Evolutionary conservation across 176 grass and related monocot species (phyloP), one percentile per base, ranked within the genome.

Genomic region (Panicum miliaceum): DNA sequence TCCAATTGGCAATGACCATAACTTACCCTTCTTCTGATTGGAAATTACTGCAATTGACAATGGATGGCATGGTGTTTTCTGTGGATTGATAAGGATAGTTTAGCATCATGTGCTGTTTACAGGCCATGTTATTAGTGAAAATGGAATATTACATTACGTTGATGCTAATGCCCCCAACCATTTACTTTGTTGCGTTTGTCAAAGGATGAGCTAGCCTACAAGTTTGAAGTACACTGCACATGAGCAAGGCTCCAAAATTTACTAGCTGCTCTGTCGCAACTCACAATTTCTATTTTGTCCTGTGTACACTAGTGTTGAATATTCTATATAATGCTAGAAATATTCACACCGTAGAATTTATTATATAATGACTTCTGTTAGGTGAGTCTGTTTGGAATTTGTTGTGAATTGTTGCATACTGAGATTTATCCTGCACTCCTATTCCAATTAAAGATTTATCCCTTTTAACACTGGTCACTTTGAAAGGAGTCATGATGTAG

Each of bases 161-260:
- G 22, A 71, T 86, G 47, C 22, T 15, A 52, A 20, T 60, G 13
- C 8, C 15, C 42, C 51, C 25, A 26, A 46, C 45, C 45, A 12
- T 47, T 57, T 16, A 22, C 47, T 50, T 68, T 60, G n/a, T 15
- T 87, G 38, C 41, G 12, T 66, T 86, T 54, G 70, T 81, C 78
- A 59, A 68, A 75, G 43, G 19, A 42, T 6, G 20, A 47, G 10
- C 27, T 15, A 64, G 0, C 80, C 53, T 32, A 52, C 62, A 38
- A 12, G 63, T 83, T 82, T 78, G 80, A 32, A 64, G 56, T 75
- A 41, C 27, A 25, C 7, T 70, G 62, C 53, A 76, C 29, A 42
- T 77, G 64, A 76, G 48, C 50, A 76, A 82, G 41, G 16, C 60
- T 76, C 71, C 27, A 85, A 83, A 74, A 38, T 41, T 16, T 53